Percentiles rank a stretch among this genome's conserved stretches.
phyloP scores from a whole-genome alignment of 169 alveolate species.

The Plasmodium blacklocki region DNA sequence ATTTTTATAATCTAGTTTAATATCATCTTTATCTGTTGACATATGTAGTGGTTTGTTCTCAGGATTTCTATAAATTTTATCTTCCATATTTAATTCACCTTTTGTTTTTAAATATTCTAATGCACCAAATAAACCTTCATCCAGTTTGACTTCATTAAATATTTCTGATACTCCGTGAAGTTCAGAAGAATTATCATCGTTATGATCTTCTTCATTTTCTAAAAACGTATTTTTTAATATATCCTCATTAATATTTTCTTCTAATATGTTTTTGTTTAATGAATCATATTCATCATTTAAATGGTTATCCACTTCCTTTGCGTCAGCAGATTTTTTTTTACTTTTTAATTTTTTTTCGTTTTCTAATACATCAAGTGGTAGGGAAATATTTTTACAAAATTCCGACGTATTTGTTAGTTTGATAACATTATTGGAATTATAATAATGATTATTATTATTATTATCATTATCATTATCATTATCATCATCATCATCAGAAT shows the following conservation, averaged over 20 bases:
- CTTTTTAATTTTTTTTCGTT: constrained; percentile 10
- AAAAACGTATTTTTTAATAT: constrained; percentile 3
- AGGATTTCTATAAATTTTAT: constrained; percentile 72
- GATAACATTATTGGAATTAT: constrained; percentile 9
- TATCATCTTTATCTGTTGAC: constrained; percentile 78
- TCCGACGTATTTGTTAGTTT: constrained; percentile 68
- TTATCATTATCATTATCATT: constrained; percentile 4
- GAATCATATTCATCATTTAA: neutral
- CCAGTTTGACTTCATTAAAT: constrained; percentile 79
- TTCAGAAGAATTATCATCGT: constrained; percentile 16
- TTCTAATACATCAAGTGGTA: constrained; percentile 46
- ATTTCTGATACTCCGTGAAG: constrained; percentile 55
- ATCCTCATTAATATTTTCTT: constrained; percentile 10
- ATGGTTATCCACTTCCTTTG: neutral
- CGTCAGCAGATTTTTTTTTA: constrained; percentile 1
- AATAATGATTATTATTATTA: constrained; percentile 1
- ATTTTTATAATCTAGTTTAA: constrained; percentile 80
- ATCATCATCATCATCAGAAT: constrained; percentile 21
- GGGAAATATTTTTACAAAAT: constrained; percentile 57
- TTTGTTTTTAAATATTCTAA: constrained; percentile 82
- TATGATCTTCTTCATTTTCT: neutral
- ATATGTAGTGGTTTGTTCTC: constrained; percentile 74
- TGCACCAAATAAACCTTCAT: constrained; percentile 83
- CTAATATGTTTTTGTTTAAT: neutral
- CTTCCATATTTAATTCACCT: constrained; percentile 80